A percentile compares a stretch with the other conserved stretches of the same genome.
These are phyloP conservation scores for Microthlaspi erraticum DNA, from an alignment of 345 rosid species.

Conservation along the genomic window DNA sequence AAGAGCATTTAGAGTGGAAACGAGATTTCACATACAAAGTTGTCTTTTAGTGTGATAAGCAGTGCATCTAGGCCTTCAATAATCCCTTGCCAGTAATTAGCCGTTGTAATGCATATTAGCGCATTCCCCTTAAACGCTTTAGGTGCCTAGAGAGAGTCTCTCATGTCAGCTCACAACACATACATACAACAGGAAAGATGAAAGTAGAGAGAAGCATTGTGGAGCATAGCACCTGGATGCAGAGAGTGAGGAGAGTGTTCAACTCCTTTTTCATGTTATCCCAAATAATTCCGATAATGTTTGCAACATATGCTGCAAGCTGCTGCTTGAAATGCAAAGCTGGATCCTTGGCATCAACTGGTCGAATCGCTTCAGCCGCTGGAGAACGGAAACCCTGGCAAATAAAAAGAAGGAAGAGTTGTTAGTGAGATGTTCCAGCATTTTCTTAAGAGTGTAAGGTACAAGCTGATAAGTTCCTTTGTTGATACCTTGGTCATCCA, in stretches of 20 bases:
- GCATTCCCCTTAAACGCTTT: constrained; percentile 74
- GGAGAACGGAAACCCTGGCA: constrained; percentile 91
- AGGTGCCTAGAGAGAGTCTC: constrained; percentile 67
- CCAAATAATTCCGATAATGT: constrained; percentile 90
- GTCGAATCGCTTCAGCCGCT: constrained; percentile 74
- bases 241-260: constrained; percentile 68
- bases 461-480: no score
- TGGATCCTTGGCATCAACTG: constrained; percentile 93
- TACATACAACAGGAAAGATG: constrained; percentile 3
- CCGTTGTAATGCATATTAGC: constrained; percentile 58
- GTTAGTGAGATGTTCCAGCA: no score
- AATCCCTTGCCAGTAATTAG: constrained; percentile 89
- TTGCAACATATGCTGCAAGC: constrained; percentile 97
- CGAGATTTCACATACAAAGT: constrained; percentile 65
- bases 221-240: constrained; percentile 74
- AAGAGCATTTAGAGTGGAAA: constrained; percentile 25
- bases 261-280: constrained; percentile 94
- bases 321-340: constrained; percentile 96
- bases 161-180: constrained; percentile 25
- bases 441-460: no score
- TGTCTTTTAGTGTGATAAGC: constrained; percentile 75
- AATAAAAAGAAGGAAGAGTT: constrained; percentile 31
- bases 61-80: constrained; percentile 78
- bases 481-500: constrained; percentile 93
- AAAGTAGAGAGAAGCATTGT: constrained; percentile 28